Base-by-base conservation (phyloP, 2,329 filamentous ascomycete genomes). In the Tolypocladium inflatum region DNA sequence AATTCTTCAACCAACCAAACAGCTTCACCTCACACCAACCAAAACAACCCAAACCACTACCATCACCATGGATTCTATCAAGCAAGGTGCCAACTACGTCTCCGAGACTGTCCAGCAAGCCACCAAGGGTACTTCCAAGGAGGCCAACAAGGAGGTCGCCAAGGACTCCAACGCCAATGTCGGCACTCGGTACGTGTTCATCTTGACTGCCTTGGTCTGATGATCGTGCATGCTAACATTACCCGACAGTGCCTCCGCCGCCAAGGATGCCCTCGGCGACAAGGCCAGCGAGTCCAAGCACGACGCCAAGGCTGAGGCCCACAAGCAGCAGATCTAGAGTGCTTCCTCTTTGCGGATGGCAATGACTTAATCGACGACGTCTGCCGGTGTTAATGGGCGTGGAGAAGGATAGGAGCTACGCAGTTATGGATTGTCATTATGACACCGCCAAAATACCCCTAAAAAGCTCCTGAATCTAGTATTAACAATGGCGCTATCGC, bases 81-180 rank as follows among this genome's bases (percentile, higher is more conserved):
- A 80, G 78, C 82, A 86, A 75, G 80, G 80, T 68, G 83, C 76
- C 76, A 87, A 86, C 81, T 85, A 82, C 81, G 82, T 86, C 72
- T 72, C 78, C 62, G 85, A 87, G 79, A 75, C 77, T 67, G 73
- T 84, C 70, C 79, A 86, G 77, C 76, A 85, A 70, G 76, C 76
- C 61, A 69, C 77, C 62, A 75, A 76, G 61, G 78, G 80, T 64
- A 75, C 80, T 61, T 82, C 78, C 75, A 88, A 88, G 82, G 84
- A 87, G 76, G 76, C 77, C 76, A 88, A 88, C 82, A 87, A 88
- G 82, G 70, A 80, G 64, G 79, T 84, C 63, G 85, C 85, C 72
- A 87, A 88, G 80, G 82, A 84, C 70, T 71, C 65, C 71, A 74
- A 85, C 68, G 78, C 77, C 61, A 63, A 65, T 64, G 7, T 84